Percentiles rank a stretch among this genome's conserved stretches.
Evolutionary conservation across 192 early-diverging fungal genomes (phyloP).

Genomic region (Podila minutissima): DNA sequence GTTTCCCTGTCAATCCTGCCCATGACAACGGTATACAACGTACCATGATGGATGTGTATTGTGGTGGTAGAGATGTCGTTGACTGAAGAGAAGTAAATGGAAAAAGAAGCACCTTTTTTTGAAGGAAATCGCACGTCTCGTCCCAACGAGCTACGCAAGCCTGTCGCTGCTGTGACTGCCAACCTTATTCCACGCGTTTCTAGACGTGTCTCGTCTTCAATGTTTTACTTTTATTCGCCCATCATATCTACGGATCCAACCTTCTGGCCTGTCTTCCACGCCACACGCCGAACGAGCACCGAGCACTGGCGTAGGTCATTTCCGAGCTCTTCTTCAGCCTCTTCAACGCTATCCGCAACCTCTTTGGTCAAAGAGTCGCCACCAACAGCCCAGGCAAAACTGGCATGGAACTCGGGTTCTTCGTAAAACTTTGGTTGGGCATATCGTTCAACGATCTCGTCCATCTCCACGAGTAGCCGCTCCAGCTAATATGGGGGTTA

Average conservation of each 20-base stretch:
- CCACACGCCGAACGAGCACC: slow-evolving; percentile 14
- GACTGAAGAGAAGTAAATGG: not conserved
- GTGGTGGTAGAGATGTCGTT: not conserved
- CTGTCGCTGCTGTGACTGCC: slow-evolving; percentile 6
- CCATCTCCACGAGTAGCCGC: slow-evolving; percentile 38
- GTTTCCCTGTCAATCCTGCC: too few species aligned
- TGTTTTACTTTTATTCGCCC: not conserved
- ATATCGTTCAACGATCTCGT: slow-evolving; percentile 23
- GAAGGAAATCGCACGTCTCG: too few species aligned
- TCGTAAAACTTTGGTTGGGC: slow-evolving; percentile 35
- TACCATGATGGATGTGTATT: not conserved
- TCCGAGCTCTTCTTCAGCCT: slow-evolving; percentile 10
- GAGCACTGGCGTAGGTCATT: slow-evolving; percentile 29
- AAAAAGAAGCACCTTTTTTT: not conserved
- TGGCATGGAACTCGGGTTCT: slow-evolving; percentile 41
- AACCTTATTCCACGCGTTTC: not conserved
- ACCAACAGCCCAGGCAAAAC: slow-evolving; percentile 47
- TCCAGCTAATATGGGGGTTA: slow-evolving; percentile 11
- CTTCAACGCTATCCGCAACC: slow-evolving; percentile 4
- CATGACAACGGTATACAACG: too few species aligned
- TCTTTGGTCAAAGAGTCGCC: slow-evolving; percentile 14
- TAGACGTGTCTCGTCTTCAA: not conserved
- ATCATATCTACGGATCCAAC: slow-evolving; percentile 19
- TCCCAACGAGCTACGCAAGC: not conserved
- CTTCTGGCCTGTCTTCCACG: slow-evolving; percentile 38